Base-by-base conservation (phyloP, 345 rosid species). In the Stellera chamaejasme region DNA sequence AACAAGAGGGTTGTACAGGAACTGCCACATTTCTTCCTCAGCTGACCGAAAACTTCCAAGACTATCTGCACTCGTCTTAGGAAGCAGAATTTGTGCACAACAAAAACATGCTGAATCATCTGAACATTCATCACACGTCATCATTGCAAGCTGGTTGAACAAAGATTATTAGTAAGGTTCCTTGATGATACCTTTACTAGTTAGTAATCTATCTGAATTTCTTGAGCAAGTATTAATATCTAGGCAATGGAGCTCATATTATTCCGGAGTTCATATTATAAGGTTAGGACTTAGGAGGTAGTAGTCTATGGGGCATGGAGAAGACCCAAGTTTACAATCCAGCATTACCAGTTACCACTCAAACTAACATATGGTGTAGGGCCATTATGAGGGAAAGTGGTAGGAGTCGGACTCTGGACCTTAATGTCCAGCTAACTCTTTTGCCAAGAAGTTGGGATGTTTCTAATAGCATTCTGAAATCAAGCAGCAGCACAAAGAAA, bases 81-180 rank as follows among this genome's bases (percentile, higher is more conserved):
- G 61, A 63, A 36, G 74, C 52, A 48, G 75, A 68, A 28, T 65
- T 65, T 59, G 69, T 71, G 60, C 58, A 69, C 64, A 62, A 52
- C 23, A 19, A 59, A 72, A 76, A 74, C 73, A 69, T 56, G 80
- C 85, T 75, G 67, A 72, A 60, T 74, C 82, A 72, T 75, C 86
- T 46, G 82, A 79, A 52, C 64, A 80, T 66, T 72, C 83, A 79
- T 84, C 87, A 84, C 96, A 84, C 90, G 79, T 84, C 92, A 79
- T 84, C 92, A 75, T 80, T 88, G 90, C 89, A 82, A 88, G 90
- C 90, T 84, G 88, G 75, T 77, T 69, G 66, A 78, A 79, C 61
- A 72, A 75, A 78, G 77, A 68, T 59, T 66, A 79, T 82, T 79
- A 82, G 84, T 79, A 69, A 57, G 56, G 69, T 66, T 51, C 54